These are phyloP conservation scores for Phyllosticta citriasiana DNA, from an alignment of 2,329 filamentous ascomycete genomes.

Conservation along the genomic window DNA sequence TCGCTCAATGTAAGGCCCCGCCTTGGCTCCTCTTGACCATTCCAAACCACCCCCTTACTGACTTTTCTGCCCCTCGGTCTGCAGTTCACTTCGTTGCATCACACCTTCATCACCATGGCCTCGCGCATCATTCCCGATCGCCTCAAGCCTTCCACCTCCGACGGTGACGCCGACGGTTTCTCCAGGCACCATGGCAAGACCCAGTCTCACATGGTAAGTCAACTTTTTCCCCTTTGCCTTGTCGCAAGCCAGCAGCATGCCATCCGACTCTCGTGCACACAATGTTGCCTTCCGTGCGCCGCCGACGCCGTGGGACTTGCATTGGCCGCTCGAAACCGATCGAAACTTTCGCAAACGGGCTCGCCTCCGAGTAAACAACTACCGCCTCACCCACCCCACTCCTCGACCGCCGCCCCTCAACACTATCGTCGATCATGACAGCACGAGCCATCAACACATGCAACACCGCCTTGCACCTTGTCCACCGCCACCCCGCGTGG, in stretches of 20 bases:
- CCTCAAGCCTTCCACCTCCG: constrained; percentile 54
- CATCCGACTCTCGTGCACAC: background rate
- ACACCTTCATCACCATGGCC: constrained; percentile 47
- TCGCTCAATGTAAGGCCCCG: constrained; percentile 5
- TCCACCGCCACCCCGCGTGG: background rate
- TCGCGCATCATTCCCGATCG: constrained; percentile 65
- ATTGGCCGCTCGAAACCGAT: background rate
- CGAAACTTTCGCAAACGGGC: background rate
- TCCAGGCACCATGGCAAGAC: constrained; percentile 71
- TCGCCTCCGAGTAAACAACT: background rate
- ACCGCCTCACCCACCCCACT: background rate
- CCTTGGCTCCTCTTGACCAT: constrained; percentile 6
- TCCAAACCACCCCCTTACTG: constrained; percentile 1
- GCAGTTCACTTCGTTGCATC: constrained; percentile 1
- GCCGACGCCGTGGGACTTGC: background rate
- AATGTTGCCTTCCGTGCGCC: background rate
- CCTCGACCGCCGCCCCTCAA: background rate
- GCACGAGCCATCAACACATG: background rate
- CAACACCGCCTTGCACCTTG: background rate
- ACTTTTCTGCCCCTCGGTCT: background rate
- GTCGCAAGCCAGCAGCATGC: constrained; percentile 1
- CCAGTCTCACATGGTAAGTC: constrained; percentile 73
- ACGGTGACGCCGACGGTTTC: constrained; percentile 29
- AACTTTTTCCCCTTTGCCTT: constrained; percentile 6
- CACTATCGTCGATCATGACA: background rate